A percentile compares a stretch with the other conserved stretches of the same genome.
Conservation (phyloP, 2,329 filamentous ascomycete genomes). For the Colletotrichum sp. region DNA sequence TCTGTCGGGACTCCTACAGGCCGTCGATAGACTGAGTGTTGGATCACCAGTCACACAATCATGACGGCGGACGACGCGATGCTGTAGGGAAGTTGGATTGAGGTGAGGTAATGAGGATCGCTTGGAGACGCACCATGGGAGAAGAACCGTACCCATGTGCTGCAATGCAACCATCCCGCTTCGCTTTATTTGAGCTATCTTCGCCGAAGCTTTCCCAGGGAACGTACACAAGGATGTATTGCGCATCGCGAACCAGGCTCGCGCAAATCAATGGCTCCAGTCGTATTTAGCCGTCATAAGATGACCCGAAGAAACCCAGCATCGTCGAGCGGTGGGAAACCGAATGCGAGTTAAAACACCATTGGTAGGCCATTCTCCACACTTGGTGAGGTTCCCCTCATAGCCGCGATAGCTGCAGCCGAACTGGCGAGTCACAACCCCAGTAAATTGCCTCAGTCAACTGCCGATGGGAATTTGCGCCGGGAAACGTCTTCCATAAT, state of each 20-base stretch:
- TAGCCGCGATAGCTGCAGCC: neutral
- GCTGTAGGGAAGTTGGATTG: neutral
- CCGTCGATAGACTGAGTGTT: neutral
- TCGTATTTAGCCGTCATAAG: neutral
- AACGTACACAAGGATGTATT: neutral
- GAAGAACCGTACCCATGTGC: neutral
- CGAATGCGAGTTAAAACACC: neutral
- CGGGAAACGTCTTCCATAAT: neutral
- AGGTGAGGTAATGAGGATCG: neutral
- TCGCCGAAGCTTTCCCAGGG: neutral
- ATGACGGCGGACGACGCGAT: rapidly evolving
- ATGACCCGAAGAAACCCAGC: neutral
- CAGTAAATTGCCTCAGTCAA: neutral
- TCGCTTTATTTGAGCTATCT: neutral
- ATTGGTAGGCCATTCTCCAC: neutral
- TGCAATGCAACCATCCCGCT: neutral
- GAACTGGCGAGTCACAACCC: neutral
- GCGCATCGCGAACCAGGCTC: neutral
- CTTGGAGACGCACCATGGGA: neutral
- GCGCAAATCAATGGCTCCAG: neutral
- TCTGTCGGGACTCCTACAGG: neutral
- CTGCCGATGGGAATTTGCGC: neutral
- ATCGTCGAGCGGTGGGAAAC: neutral
- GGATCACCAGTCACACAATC: neutral
- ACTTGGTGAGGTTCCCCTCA: neutral